Percentiles rank a stretch among this genome's conserved stretches.
These are phyloP conservation scores for Picea glauca DNA, from an alignment of 75 land plant genomes.

Conservation along the genomic window DNA sequence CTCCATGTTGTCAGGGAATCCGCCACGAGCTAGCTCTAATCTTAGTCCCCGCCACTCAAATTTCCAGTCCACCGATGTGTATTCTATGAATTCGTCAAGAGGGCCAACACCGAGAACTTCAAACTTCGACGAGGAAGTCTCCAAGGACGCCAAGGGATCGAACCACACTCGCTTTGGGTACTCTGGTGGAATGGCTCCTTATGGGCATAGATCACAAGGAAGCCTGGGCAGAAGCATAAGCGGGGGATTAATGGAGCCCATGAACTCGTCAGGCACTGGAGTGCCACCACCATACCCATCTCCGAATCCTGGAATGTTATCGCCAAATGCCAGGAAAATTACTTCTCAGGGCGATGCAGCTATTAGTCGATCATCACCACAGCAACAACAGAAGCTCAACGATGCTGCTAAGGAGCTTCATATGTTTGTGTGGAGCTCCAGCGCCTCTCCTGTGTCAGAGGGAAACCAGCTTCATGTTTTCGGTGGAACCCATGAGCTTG, in stretches of 20 bases:
- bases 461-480: slow-evolving; percentile 21
- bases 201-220: slow-evolving; percentile 9
- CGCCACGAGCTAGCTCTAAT: slow-evolving; percentile 15
- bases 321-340: not conserved
- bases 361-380: slow-evolving; percentile 1
- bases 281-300: slow-evolving; percentile 3
- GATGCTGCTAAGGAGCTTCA: slow-evolving; percentile 78
- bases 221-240: slow-evolving; percentile 3
- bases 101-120: slow-evolving; percentile 37
- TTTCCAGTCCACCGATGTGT: slow-evolving; percentile 21
- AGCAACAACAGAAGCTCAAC: not conserved
- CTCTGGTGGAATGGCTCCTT: not conserved
- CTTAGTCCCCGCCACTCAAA: slow-evolving; percentile 34
- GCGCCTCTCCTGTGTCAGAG: slow-evolving; percentile 96
- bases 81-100: slow-evolving; percentile 16
- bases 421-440: slow-evolving; percentile 99
- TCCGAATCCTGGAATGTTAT: slow-evolving; percentile 5
- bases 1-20: slow-evolving; percentile 56
- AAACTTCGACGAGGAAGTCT: slow-evolving; percentile 62
- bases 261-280: not conserved
- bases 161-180: slow-evolving; percentile 5
- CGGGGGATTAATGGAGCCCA: not conserved
- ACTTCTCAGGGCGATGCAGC: not conserved
- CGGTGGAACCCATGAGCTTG: slow-evolving; percentile 66
- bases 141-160: slow-evolving; percentile 8